phyloP scores from a whole-genome alignment of 106 monocot genomes.

The Amphibolis antarctica region DNA sequence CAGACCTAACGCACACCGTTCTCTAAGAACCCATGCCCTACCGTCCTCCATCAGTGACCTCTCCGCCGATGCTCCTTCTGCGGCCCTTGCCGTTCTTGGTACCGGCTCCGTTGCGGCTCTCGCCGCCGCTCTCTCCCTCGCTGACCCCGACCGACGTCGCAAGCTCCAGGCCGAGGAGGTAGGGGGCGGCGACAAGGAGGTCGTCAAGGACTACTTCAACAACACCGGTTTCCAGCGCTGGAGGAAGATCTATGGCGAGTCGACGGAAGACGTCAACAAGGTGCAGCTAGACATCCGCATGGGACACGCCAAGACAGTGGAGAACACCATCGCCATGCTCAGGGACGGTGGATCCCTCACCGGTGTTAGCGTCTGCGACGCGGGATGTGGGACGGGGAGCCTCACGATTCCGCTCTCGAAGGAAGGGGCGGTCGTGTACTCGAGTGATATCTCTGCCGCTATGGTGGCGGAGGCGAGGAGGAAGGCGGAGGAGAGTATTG shows the following conservation, averaged over 20 bases:
- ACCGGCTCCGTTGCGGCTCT: conserved; percentile 48
- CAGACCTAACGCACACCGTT: background rate
- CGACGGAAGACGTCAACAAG: conserved; percentile 73
- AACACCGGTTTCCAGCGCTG: conserved; percentile 88
- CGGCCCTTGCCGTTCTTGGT: conserved; percentile 33
- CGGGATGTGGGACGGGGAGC: conserved; percentile 93
- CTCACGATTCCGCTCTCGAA: conserved; percentile 80
- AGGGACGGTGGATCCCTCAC: conserved; percentile 37
- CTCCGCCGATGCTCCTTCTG: conserved; percentile 19
- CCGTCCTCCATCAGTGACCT: conserved; percentile 17
- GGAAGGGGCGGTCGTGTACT: conserved; percentile 62
- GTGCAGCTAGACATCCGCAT: conserved; percentile 96
- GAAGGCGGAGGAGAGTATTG: conserved; percentile 32
- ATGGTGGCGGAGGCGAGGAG: conserved; percentile 75
- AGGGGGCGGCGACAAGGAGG: conserved; percentile 81
- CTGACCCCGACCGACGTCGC: conserved; percentile 87
- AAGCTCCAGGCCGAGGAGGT: conserved; percentile 57
- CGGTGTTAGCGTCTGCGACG: conserved; percentile 85
- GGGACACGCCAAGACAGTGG: conserved; percentile 88
- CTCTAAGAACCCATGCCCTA: conserved; percentile 13
- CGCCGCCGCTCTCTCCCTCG: conserved; percentile 59
- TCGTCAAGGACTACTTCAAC: conserved; percentile 93
- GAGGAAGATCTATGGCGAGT: conserved; percentile 78
- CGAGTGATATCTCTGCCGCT: conserved; percentile 80
- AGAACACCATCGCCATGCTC: conserved; percentile 67